Evolutionary conservation across 345 rosid genomes (phyloP), one percentile per base, ranked within the genome.

Genomic region (Syzygium jambos): DNA sequence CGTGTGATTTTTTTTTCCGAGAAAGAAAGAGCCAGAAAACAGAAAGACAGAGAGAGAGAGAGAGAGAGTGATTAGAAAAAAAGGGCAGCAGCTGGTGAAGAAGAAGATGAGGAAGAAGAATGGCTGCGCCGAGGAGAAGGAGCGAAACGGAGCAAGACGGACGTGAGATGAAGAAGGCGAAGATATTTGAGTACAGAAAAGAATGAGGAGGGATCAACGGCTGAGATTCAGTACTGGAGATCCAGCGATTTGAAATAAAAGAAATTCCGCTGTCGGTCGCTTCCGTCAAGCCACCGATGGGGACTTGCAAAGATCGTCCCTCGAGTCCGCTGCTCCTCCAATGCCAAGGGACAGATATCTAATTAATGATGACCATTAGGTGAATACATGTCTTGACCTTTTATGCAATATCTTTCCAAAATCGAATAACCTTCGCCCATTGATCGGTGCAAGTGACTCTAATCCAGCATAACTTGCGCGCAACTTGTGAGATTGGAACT

Each of bases 391-490:
- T 59, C 29, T 27, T 0, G 65, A 59, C 15, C 11, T 27, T 5
- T 2, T 15, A 11, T 59, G 65, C 2, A 59, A 5, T 1, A 27
- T 59, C 6, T 27, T 59, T 0, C 30, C 3, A 59, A 56, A 56
- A 11, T 11, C 61, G 3, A 2, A 22, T 56, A 56, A 23, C 6
- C 61, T 56, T 5, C 9, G 0, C 6, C 14, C 61, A 41, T 22
- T 4, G 57, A 9, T 23, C 57, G 23, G 0, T 22, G 59, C 3
- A 22, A 11, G 27, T 55, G 5, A 9, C 55, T 53, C 55, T 53
- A 53, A 53, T 0, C 17, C 9, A 53, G 1, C 0, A 2, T 8
- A 53, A 0, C 22, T 2, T 2, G 9, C 56, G 0, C 4, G 9
- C 56, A 19, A 54, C 56, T 19, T 19, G 57, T 54, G 57, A 41